A percentile compares a stretch with the other conserved stretches of the same genome.
These are phyloP conservation scores for Austroboletus olivaceoglutinosus DNA, from an alignment of 1,284 basidiomycete genomes.

Conservation along the genomic window DNA sequence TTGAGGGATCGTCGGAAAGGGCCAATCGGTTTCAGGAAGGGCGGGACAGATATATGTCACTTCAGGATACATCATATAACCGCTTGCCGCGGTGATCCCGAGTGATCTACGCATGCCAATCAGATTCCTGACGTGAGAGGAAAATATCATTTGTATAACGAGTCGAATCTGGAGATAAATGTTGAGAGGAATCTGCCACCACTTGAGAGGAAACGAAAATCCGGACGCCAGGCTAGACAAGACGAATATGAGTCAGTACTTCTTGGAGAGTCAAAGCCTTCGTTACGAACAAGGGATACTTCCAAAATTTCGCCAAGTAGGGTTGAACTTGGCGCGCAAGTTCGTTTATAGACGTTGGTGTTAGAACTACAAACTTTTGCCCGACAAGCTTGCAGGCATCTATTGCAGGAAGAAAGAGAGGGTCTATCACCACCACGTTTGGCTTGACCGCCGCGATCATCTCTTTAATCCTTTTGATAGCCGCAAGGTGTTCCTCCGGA, in stretches of 20 bases:
- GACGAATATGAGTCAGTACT: background rate
- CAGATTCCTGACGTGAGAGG: background rate
- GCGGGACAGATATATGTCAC: background rate
- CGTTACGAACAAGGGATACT: background rate
- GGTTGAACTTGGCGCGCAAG: background rate
- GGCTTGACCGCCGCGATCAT: background rate
- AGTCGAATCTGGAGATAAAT: constrained; percentile 1
- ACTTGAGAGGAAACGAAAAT: constrained; percentile 2
- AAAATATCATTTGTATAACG: background rate
- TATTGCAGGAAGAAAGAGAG: background rate
- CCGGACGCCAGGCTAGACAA: background rate
- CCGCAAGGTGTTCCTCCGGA: background rate
- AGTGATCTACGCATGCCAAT: background rate
- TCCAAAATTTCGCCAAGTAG: background rate
- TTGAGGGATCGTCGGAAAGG: background rate
- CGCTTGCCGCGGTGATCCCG: background rate
- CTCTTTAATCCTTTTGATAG: background rate
- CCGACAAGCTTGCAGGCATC: constrained; percentile 1
- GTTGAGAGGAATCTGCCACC: constrained; percentile 1
- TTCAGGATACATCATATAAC: background rate
- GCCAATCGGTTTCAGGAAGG: background rate
- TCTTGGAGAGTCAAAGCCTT: too few species aligned
- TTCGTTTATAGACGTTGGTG: constrained; percentile 1
- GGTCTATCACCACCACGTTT: background rate
- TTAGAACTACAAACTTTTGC: background rate